Evolutionary conservation across 306 rosid species (phyloP).

Genomic region (Lagenaria siceraria): DNA sequence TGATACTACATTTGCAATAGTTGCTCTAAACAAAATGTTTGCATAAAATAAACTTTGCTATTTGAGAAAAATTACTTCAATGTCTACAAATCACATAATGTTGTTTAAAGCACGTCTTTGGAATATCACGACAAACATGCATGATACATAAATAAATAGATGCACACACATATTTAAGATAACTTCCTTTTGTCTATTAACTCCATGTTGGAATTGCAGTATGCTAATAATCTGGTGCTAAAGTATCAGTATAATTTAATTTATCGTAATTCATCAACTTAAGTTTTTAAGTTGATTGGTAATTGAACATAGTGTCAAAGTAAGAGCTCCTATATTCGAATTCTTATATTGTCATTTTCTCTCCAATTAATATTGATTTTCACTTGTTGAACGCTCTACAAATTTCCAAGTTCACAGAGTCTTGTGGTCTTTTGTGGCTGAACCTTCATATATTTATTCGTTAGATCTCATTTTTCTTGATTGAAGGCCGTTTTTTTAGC

Average conservation of each 20-base stretch:
- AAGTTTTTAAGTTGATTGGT: background rate
- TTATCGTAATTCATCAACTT: background rate
- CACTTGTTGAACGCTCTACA: too few relatives aligned
- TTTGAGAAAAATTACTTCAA: background rate
- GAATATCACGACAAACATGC: background rate
- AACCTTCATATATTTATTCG: too few relatives aligned
- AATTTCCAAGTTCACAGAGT: too few relatives aligned
- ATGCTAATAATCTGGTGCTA: background rate
- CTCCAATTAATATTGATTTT: too few relatives aligned
- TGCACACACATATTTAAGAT: too few relatives aligned
- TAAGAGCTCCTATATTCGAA: too few relatives aligned
- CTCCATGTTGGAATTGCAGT: background rate
- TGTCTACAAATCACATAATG: background rate
- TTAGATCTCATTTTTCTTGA: background rate
- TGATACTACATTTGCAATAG: background rate
- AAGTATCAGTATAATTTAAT: background rate
- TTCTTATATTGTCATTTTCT: too few relatives aligned
- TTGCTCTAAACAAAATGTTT: background rate
- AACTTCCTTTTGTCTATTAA: background rate
- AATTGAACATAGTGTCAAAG: too few relatives aligned
- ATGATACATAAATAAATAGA: background rate
- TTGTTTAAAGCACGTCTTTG: background rate
- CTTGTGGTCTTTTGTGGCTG: too few relatives aligned
- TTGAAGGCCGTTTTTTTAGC: background rate
- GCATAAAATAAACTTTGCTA: background rate